Base-by-base conservation (phyloP, 257 asterid species). In the Thymus quinquecostatus region DNA sequence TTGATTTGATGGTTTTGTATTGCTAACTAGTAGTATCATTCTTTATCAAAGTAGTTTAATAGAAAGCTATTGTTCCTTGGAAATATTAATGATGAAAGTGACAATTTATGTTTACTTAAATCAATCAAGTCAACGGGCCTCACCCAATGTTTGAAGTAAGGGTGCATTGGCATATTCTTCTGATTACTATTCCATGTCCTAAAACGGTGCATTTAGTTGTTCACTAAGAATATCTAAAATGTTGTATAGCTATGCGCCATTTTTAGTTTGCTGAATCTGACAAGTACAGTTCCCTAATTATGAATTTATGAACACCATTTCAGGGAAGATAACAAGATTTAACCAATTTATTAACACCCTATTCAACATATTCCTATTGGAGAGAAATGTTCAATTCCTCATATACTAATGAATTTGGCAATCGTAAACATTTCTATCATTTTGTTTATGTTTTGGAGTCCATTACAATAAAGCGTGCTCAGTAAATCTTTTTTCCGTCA, bases 1-100 rank as follows among this genome's bases (percentile, higher is more conserved):
- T 27, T 50, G 55, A 44, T 59, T 62, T 41, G 33, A 41, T 49
- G 40, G 63, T 45, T 38, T 41, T 66, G 51, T 69, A 51, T 66
- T 32, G 43, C 71, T n/a, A 58, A 14, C 43, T 36, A 12, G 63
- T 30, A 47, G 6, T 38, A 38, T 38, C 0, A 38, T 38, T 38
- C 1, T 54, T 64, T 50, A 27, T 27, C 29, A 57, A 38, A 14
- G 43, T 55, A 38, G 50, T 64, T 51, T 53, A 6, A 47, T 1
- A 10, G 34, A 33, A 47, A 14, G 14, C 1, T 55, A 27, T 12
- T 41, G 8, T 45, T 21, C 30, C 14, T 29, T 60, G 43, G 48
- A 12, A 34, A 14, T 21, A 69, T 38, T 68, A 63, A 60, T 8
- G 49, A 40, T 67, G 29, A n/a, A 60, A 44, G 58, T 44, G 29